A percentile compares a stretch with the other conserved stretches of the same genome.
Evolutionary conservation across 164 flowering plant species (phyloP).

Genomic region (Cinnamomum chago): DNA sequence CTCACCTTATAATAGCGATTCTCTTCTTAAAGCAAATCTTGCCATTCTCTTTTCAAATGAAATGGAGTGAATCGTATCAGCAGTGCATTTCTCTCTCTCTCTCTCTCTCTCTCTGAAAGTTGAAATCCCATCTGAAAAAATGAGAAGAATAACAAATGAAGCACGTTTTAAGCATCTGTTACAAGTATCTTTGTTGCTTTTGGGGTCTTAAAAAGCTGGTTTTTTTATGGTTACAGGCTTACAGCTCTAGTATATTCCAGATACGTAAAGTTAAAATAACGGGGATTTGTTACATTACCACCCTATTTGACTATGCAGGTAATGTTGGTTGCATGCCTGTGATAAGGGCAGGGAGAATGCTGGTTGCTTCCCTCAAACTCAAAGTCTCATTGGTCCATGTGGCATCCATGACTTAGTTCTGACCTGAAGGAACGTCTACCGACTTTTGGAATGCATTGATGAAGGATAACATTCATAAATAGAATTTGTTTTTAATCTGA

Average conservation of each 20-base stretch:
- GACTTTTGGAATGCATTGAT: neutral
- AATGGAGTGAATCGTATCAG: neutral
- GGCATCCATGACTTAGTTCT: neutral
- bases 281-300: neutral
- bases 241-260: neutral
- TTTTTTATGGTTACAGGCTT: too few relatives aligned
- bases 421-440: neutral
- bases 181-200: neutral
- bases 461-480: neutral
- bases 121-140: neutral
- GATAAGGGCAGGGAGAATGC: neutral
- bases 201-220: neutral
- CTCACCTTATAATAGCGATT: neutral
- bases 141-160: neutral
- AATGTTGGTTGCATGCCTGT: neutral
- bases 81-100: neutral
- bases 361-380: neutral
- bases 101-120: neutral
- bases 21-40: neutral
- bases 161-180: neutral
- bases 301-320: neutral
- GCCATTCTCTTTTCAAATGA: too few relatives aligned
- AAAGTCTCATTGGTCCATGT: constrained; percentile 1
- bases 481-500: neutral
- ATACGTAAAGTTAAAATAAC: neutral